Evolutionary conservation across 306 rosid genomes (phyloP), one percentile per base, ranked within the genome.

Genomic region (Begonia peltatifolia): DNA sequence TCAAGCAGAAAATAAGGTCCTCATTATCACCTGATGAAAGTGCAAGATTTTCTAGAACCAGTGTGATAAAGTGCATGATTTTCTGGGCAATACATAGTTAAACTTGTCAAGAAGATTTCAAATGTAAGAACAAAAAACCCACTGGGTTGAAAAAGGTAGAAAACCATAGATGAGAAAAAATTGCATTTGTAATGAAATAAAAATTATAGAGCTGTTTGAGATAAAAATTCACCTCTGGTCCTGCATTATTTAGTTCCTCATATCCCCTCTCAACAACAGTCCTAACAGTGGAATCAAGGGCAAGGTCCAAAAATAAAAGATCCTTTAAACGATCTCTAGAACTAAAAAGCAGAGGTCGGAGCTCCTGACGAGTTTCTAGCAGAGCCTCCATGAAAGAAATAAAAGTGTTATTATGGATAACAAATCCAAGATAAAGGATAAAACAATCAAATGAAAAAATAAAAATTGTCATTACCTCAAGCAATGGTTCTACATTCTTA

Each of bases 261-360:
- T 86, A 83, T 53, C 88, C 85, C 70, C 94, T 90, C 72, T 90
- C 99, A 35, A 83, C 65, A 25, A 95, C 95, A 16, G 95, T 90
- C 80, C 99, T 79, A 63, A 90, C 87, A 1, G 94, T 63, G 63
- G 99, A 90, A 77, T 90, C 99, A 60, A 90, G 99, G 61, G 99
- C 94, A 64, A 83, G 66, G 77, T 90, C 95, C 79, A 90, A 80
- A 81, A 90, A 90, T 67, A 90, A 25, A 65, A 90, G 82, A 79
- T 90, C 99, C 79, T 73, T 90, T 65, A 90, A 71, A 67, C 99
- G 99, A 68, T 73, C 65, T 63, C 69, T 79, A 58, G 92, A 70
- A 61, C 73, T 80, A 59, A 61, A 65, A 63, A 90, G 94, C 70
- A 71, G 60, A 42, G 95, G 81, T 50, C 71, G 74, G 53, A 90